Evolutionary conservation across 2,329 filamentous ascomycete genomes (phyloP), one percentile per base, ranked within the genome.

Genomic region (Alternaria sp.): DNA sequence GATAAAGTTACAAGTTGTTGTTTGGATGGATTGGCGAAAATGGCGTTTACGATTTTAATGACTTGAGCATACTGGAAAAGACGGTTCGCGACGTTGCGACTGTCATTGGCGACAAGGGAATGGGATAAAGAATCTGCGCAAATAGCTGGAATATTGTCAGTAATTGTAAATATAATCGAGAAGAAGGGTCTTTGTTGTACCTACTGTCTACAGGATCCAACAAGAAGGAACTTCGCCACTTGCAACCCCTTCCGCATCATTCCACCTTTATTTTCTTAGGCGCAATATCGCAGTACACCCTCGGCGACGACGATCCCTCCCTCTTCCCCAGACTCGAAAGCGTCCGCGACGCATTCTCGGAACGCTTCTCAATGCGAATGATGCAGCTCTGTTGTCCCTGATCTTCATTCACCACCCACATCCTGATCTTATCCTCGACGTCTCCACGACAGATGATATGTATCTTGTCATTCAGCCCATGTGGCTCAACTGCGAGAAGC

Each of bases 11-110:
- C 3, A 44, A 17, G 2, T 45, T 21, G 49, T 13, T 21, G 15
- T 3, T 19, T 15, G 26, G 17, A 21, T 9, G 23, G 8, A 10
- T 30, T 40, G 44, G 53, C 53, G 43, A 47, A 57, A 26, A 52
- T 7, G 46, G 59, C 43, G 40, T 46, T 47, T 21, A 43, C 44
- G 56, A 45, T 47, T 40, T 28, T 13, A 23, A 62, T 62, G 59
- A 47, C 32, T 58, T 62, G 26, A 12, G 19, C 5, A 52, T 5
- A 53, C 21, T 12, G 40, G 54, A 36, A 59, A 50, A 56, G 25
- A 32, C 13, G 17, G 21, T 23, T 26, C 36, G 36, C 36, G 9
- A 49, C 6, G 13, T 23, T 15, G 15, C 21, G 40, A 17, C 50
- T n/a, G 28, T 57, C 25, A 11, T 19, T n/a, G 49, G 32, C 28